Evolutionary conservation across 2,329 filamentous ascomycete genomes (phyloP), one percentile per base, ranked within the genome.

Genomic region (Teratosphaeria destructans): DNA sequence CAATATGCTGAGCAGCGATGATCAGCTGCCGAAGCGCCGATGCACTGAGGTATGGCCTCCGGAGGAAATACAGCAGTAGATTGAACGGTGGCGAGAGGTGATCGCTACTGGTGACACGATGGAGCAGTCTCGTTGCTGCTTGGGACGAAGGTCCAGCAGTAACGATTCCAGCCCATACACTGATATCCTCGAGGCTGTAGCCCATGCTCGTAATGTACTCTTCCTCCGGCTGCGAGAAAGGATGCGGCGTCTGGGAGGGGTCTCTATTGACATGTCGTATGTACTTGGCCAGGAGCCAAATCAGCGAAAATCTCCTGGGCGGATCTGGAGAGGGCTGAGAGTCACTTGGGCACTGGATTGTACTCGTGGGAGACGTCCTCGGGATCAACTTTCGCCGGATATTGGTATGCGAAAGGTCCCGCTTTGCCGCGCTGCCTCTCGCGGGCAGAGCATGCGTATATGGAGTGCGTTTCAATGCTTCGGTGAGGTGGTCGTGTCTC

Each of bases 21-120:
- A 68, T 60, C 74, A 37, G 27, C 19, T 29, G 26, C n/a, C 55
- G 26, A 23, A 37, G 32, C 32, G 55, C 23, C 16, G 55, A 39
- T 14, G 55, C 37, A 23, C 19, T 73, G 11, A 82, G 66, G 54
- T 73, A 63, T 23, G 67, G 63, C 34, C 77, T 73, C n/a, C 77
- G 75, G 53, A 82, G 70, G 16, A 82, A 67, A 63, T 79, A 74
- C 29, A 77, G 67, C 19, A 77, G 68, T 14, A 83, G 70, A 29
- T 34, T 43, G 61, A 82, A 82, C 6, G 75, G 59, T 1, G 80
- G 80, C 7, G 77, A 63, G 43, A 58, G 49, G 19, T 57, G 54
- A 12, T 5, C 12, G 49, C 54, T 27, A 19, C 19, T 27, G 52
- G 10, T 55, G 35, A 7, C 57, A 10, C 59, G 62, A 8, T 27